Evolutionary conservation across 2,329 filamentous ascomycete species (phyloP).

Genomic region (Talaromyces piceae): DNA sequence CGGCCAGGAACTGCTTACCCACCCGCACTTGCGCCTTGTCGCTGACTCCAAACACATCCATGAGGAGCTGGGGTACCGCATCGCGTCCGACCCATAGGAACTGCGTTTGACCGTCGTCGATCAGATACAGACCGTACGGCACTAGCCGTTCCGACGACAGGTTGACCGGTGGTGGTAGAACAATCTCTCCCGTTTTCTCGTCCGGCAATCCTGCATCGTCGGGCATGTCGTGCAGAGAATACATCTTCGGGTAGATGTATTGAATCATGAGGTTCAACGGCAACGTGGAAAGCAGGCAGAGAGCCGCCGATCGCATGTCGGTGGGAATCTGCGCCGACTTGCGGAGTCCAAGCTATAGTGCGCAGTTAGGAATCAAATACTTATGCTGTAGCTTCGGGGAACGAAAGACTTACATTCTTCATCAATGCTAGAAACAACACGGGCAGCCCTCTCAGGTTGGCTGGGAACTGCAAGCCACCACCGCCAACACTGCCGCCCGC

Average conservation of each 20-base stretch:
- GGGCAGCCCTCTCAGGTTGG: slow-evolving; percentile 81
- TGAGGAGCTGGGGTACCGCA: slow-evolving; percentile 77
- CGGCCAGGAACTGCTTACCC: slow-evolving; percentile 79
- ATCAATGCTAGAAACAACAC: slow-evolving; percentile 88
- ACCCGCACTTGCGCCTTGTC: slow-evolving; percentile 81
- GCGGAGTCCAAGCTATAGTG: slow-evolving; percentile 64
- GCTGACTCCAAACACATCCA: slow-evolving; percentile 82
- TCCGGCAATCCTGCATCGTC: slow-evolving; percentile 84
- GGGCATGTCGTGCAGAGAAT: slow-evolving; percentile 92
- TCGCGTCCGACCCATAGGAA: slow-evolving; percentile 96
- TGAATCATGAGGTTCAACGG: slow-evolving; percentile 84
- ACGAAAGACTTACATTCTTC: slow-evolving; percentile 65
- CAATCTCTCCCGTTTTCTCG: slow-evolving; percentile 76
- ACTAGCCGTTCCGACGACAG: slow-evolving; percentile 82
- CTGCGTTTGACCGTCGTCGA: slow-evolving; percentile 95
- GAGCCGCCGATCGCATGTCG: slow-evolving; percentile 84
- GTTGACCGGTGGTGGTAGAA: slow-evolving; percentile 76
- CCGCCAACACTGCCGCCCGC: slow-evolving; percentile 92
- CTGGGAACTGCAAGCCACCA: slow-evolving; percentile 84
- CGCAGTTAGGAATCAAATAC: slow-evolving; percentile 17
- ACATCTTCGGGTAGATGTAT: slow-evolving; percentile 80
- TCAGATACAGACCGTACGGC: slow-evolving; percentile 86
- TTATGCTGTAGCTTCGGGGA: no score
- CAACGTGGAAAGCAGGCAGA: slow-evolving; percentile 89
- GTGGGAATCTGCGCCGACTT: slow-evolving; percentile 91